Conservation (phyloP, 352 stramenopile genomes). For the Pythium sp. region DNA sequence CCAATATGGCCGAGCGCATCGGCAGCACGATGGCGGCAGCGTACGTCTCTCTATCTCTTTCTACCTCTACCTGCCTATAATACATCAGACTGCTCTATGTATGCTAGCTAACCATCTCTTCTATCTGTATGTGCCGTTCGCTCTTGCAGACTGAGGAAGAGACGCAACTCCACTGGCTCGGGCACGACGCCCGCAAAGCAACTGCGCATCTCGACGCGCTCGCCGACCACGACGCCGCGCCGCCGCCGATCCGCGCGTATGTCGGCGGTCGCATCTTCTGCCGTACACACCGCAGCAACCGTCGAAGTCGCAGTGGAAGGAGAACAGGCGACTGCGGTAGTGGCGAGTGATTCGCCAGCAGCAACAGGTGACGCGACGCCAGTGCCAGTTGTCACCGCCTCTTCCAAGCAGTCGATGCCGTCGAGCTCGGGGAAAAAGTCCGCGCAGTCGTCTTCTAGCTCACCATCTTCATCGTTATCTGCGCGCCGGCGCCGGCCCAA, state of each 20-base stretch:
- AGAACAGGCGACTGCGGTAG: not conserved
- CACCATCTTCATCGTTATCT: constrained; percentile 20
- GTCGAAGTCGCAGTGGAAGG: not conserved
- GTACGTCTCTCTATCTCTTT: not conserved
- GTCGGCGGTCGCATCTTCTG: not conserved
- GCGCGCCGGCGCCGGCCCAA: constrained; percentile 17
- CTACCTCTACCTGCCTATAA: not conserved
- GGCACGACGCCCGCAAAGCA: constrained; percentile 3
- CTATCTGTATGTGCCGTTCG: not conserved
- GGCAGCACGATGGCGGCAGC: not conserved
- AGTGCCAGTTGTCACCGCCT: not conserved
- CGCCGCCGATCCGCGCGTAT: constrained; percentile 2
- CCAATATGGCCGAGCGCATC: not conserved
- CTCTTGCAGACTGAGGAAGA: not conserved
- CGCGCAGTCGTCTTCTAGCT: constrained; percentile 21
- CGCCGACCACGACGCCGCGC: not conserved
- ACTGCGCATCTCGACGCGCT: not conserved
- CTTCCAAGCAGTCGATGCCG: constrained; percentile 4
- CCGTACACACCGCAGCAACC: not conserved
- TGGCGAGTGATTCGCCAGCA: not conserved
- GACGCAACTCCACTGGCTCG: constrained; percentile 8
- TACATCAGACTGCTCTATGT: not conserved
- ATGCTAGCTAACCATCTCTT: not conserved
- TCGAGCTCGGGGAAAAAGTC: not conserved
- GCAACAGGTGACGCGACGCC: not conserved